Percentiles rank a stretch among this genome's conserved stretches.
phyloP scores from a whole-genome alignment of 257 asterid species.

The Plantago ovata region DNA sequence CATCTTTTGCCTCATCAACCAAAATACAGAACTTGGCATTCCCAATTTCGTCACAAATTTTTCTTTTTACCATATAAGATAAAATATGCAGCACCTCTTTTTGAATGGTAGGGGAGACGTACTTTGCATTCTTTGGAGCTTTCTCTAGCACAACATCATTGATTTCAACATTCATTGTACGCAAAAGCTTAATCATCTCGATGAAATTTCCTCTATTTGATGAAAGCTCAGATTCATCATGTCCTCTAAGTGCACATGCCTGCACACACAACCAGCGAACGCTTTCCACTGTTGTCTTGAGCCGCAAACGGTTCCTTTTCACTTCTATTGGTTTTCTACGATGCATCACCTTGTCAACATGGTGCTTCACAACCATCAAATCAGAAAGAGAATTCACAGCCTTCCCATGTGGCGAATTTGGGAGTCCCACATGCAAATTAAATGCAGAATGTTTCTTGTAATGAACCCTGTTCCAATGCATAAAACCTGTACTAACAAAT shows the following conservation, averaged over 20 bases:
- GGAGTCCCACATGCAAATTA: neutral
- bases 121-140: slow-evolving; percentile 1
- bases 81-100: neutral
- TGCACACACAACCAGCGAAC: neutral
- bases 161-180: neutral
- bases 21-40: neutral
- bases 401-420: neutral
- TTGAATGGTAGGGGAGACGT: neutral
- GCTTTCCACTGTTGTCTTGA: neutral
- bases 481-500: neutral
- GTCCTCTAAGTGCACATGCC: neutral
- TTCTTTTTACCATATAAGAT: neutral
- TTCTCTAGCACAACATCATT: neutral
- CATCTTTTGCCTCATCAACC: neutral
- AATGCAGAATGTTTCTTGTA: neutral
- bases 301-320: neutral
- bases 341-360: neutral
- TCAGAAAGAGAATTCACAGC: neutral
- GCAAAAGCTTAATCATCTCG: neutral
- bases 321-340: neutral
- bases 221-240: neutral
- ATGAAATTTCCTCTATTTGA: neutral
- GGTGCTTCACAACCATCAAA: neutral
- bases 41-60: neutral
- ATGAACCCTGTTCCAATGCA: neutral